Base-by-base conservation (phyloP, 805 yeast genomes). In the Metschnikowia hibisci region DNA sequence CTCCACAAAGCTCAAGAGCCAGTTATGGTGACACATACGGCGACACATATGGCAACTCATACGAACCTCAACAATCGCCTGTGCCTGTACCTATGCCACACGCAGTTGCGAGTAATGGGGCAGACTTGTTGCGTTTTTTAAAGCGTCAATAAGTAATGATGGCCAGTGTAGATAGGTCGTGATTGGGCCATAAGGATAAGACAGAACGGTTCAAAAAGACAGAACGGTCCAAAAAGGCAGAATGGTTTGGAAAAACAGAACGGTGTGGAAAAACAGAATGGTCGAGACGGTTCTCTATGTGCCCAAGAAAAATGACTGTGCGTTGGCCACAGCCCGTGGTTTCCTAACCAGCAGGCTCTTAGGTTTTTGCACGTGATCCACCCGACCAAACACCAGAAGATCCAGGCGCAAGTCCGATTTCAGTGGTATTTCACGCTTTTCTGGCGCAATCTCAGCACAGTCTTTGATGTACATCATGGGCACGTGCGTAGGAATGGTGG, bases 111-210 rank as follows among this genome's bases (percentile, higher is more conserved):
- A 35, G 43, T 32, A 38, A 48, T 28, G 45, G 53, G 13, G 48
- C 50, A 5, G 46, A 42, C 6, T 30, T 50, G 40, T 58, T 43
- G 46, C 65, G 14, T 60, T 59, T 50, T 32, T 42, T 50, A 31
- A 49, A 41, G 15, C 34, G 51, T 3, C 23, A 20, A 20, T 20
- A 20, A 8, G 5, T 3, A 20, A 8, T 6, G 23, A 8, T n/a
- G 23, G 6, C 22, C 22, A 20, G 6, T 20, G 22, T 4, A 20
- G 6, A 4, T 6, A 20, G 4, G 6, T 20, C 6, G 22, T 4
- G 32, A 6, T 20, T n/a, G n/a, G n/a, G 22, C 6, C 22, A 20
- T 6, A 8, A 6, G 23, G 23, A 3, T 20, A 20, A 20, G 23
- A 20, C 7, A 3, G 7, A 20, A 20, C 23, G 2, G 23, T 20